Base-by-base conservation (phyloP, 1,139 yeast species). In the Blastobotrys serpentis region DNA sequence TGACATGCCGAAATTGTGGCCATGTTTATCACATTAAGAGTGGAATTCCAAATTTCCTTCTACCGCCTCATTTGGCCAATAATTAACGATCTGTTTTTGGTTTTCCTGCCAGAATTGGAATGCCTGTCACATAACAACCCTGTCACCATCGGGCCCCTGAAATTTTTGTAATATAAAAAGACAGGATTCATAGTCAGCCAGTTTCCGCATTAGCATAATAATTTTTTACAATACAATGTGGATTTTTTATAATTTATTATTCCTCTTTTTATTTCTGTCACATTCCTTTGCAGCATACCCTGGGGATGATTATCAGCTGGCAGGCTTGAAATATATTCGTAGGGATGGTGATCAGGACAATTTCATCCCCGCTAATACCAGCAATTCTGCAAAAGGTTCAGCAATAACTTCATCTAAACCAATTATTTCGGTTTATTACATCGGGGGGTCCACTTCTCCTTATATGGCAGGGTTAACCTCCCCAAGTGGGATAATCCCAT, bases 11-110 rank as follows among this genome's bases (percentile, higher is more conserved):
- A 23, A 84, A 83, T 68, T 92, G 99, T 66, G 82, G 80, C 1
- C 98, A 92, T 66, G 74, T 86, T 13, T 94, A 90, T 69, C 81
- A 84, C 70, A 86, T 92, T 70, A 90, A 90, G 70, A 90, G 89
- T 73, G 81, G 92, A 50, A 89, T 92, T 60, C 97, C 99, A 43
- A 92, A 92, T 74, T 86, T 92, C 68, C 73, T 92, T 53, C 77
- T 92, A 47, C 98, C 98, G 41, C 98, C 98, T 16, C 98, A 92
- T 67, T 75, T 92, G 59, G 87, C 85, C 25, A 53, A 55, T 32
- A 46, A 46, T 29, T 33, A 33, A 33, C 19, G 17, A 26, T 25
- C 30, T 22, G 43, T 34, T 13, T 40, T n/a, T 10, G 10, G 17
- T 23, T 40, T 18, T 17, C n/a, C 10, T 7, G 21, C 19, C 8